Conservation (phyloP, 495 filamentous ascomycete genomes). For the Annulohypoxylon maeteangense region DNA sequence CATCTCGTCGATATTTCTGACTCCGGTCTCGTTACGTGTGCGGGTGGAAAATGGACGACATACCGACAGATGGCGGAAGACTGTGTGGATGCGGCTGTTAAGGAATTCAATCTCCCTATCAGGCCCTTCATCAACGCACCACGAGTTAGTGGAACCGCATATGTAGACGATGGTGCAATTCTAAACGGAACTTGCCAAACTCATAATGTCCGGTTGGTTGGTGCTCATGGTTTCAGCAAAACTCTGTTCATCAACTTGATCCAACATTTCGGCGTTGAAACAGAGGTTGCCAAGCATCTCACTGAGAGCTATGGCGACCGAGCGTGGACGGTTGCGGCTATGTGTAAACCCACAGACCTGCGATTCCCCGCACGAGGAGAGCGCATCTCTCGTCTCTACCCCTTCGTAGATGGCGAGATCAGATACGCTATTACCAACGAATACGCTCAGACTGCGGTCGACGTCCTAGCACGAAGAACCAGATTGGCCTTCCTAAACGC, state of each 20-base stretch:
- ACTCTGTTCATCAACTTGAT: conserved; percentile 99
- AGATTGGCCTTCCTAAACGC: conserved; percentile 94
- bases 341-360: conserved; percentile 81
- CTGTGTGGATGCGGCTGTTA: conserved; percentile 89
- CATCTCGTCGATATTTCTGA: conserved; percentile 89
- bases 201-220: conserved; percentile 87
- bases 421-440: conserved; percentile 90
- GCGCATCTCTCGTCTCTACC: conserved; percentile 84
- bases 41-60: conserved; percentile 99
- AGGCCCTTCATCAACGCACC: conserved; percentile 69
- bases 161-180: conserved; percentile 75
- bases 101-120: conserved; percentile 76
- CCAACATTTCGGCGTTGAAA: conserved; percentile 96
- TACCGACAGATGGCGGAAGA: conserved; percentile 99
- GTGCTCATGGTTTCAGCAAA: conserved; percentile 93
- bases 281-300: conserved; percentile 92
- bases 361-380: conserved; percentile 90
- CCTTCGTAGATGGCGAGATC: conserved; percentile 96
- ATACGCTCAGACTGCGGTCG: conserved; percentile 93
- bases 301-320: conserved; percentile 92
- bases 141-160: conserved; percentile 80
- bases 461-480: conserved; percentile 88
- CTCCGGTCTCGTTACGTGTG: conserved; percentile 90
- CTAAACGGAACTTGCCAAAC: conserved; percentile 92
- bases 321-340: conserved; percentile 91